Base-by-base conservation (phyloP, 495 filamentous ascomycete species). In the Xanthoparmelia taractica region DNA sequence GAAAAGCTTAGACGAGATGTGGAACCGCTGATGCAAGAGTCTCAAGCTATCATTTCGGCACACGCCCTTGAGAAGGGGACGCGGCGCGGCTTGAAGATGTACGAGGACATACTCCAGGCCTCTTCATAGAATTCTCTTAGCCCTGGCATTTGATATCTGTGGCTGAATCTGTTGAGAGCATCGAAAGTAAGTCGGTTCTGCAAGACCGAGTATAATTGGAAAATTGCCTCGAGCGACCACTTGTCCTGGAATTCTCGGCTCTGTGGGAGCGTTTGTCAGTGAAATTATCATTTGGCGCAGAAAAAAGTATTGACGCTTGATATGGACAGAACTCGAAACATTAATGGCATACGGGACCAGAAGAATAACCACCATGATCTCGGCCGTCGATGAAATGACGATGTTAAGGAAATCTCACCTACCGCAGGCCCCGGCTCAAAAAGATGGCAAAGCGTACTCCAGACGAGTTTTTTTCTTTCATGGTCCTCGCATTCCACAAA, bases 11-110 rank as follows among this genome's bases (percentile, higher is more conserved):
- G 38, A 12, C n/a, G 58, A 43, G 66, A 68, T 37, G 27, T 66
- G 65, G 60, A 66, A 45, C 69, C 56, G 36, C 38, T 61, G 47
- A 37, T 65, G 29, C 48, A 40, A 50, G 63, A 41, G 34, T 66
- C 56, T 41, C 36, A 38, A 52, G n/a, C 45, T 48, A 31, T 65
- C 12, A 20, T 67, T 12, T 23, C 13, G 29, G 60, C 50, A 13
- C 38, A 64, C n/a, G 12, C 47, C 18, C 18, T 34, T 27, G 55
- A 65, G 41, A 55, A 43, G 13, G 59, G 63, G 18, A 56, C 7
- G 25, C 59, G 66, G 40, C 55, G 68, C 18, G 68, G 68, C 15
- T 36, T 68, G 37, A 60, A 56, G 11, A 17, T 70, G 66, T 70
- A 66, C 20, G 64, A 68, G 18, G 58, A 57, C 37, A 25, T 67